Evolutionary conservation across 75 land plant species (phyloP).

Genomic region (Picea glauca): DNA sequence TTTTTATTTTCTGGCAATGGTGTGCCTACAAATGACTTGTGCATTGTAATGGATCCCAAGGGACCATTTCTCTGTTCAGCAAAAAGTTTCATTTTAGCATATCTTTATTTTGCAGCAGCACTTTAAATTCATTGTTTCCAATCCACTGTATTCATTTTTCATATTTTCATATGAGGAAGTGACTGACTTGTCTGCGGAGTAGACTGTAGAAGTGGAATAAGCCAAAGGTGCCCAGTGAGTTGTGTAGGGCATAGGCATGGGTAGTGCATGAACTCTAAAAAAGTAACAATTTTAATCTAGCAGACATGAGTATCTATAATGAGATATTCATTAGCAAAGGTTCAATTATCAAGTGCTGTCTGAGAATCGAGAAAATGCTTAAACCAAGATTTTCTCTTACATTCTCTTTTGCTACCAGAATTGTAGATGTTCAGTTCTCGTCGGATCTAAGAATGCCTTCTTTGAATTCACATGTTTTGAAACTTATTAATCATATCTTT

Average conservation of each 20-base stretch:
- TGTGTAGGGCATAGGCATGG: neutral
- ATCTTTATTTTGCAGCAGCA: neutral
- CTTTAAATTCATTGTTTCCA: neutral
- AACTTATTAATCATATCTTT: neutral
- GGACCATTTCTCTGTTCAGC: neutral
- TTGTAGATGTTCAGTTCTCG: neutral
- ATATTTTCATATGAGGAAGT: neutral
- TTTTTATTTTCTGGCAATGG: neutral
- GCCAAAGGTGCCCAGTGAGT: neutral
- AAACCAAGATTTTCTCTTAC: neutral
- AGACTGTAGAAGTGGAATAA: neutral
- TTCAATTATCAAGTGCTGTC: neutral
- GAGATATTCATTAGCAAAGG: neutral
- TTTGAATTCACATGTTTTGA: neutral
- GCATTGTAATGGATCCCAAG: neutral
- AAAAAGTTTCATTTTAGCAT: neutral
- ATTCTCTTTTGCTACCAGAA: conserved; percentile 1
- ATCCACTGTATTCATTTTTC: neutral
- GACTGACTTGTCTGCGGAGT: neutral
- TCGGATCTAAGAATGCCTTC: neutral
- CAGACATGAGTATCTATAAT: neutral
- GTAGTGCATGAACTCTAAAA: neutral
- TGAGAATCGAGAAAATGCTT: neutral
- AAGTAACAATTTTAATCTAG: neutral
- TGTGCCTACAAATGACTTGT: neutral